Base-by-base conservation (phyloP, 192 early-diverging fungal species). In the Phycomyces blakesleeanus region DNA sequence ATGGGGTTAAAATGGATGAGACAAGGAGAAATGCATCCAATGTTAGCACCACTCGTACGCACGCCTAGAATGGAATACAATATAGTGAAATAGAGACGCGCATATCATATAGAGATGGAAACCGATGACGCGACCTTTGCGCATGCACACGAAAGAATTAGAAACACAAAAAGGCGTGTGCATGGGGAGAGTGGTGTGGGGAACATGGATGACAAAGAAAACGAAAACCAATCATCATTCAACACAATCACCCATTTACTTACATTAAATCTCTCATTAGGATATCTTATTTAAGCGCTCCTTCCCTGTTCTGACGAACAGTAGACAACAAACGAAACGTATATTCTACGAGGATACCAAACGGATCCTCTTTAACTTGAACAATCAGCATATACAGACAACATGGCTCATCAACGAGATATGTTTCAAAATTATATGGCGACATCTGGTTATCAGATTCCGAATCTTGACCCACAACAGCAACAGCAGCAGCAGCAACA, bases 261-360 rank as follows among this genome's bases (percentile, higher is more conserved):
- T 34, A 34, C 7, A 2, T 7, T 5, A 34, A 34, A 34, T 34
- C 29, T 34, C 7, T 34, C 29, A 34, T 34, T 34, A 34, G 29
- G 29, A 34, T 34, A 34, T 34, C 29, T 34, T 34, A 5, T 34
- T 34, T 34, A 34, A 34, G 29, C 29, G 29, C 7, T 34, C 7
- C 29, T n/a, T n/a, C 29, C 7, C 29, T 34, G 29, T 2, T 34
- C 29, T 34, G 29, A 34, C 44, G 2, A 47, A 3, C 44, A 47
- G 44, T 18, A 47, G 44, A 47, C 44, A 47, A 27, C 57, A 58
- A 20, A 58, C 34, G 9, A n/a, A 58, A 41, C n/a, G n/a, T 8
- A 0, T 1, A 57, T 41, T 22, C n/a, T 40, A 59, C 34, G 40
- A 59, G 40, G 40, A 40, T 18, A 15, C 9, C 20, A 39, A 4